phyloP scores from a whole-genome alignment of 1,139 yeast species.

The Yamadazyma friedrichii region DNA sequence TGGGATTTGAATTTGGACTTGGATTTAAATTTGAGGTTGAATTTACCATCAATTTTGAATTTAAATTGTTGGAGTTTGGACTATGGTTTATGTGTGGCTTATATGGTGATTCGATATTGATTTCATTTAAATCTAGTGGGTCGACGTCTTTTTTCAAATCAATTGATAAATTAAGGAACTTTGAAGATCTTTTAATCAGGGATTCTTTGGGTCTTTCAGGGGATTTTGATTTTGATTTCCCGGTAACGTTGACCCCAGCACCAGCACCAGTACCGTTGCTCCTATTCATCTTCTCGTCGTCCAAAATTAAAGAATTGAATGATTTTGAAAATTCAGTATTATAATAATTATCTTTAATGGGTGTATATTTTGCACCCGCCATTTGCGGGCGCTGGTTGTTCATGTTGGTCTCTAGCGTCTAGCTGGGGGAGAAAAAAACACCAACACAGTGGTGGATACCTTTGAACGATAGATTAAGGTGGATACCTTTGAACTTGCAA shows the following conservation, averaged over 20 bases:
- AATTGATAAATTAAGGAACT: constrained; percentile 47
- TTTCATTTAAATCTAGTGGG: constrained; percentile 26
- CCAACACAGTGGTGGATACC: too few species aligned
- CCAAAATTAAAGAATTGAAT: constrained; percentile 45
- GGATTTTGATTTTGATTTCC: neutral
- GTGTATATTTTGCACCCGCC: constrained; percentile 19
- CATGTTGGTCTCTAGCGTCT: constrained; percentile 14
- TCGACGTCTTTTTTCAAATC: constrained; percentile 20
- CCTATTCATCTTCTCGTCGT: constrained; percentile 21
- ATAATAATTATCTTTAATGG: constrained; percentile 4
- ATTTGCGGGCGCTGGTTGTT: constrained; percentile 27
- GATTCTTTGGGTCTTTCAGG: constrained; percentile 4
- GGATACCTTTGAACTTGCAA: too few species aligned
- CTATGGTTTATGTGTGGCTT: neutral
- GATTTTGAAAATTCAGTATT: constrained; percentile 44
- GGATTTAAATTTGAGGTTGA: neutral
- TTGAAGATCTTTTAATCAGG: constrained; percentile 45
- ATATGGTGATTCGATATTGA: constrained; percentile 17
- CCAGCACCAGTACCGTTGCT: too few species aligned
- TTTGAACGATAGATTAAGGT: too few species aligned
- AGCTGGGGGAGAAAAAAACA: too few species aligned
- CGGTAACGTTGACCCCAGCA: constrained; percentile 1
- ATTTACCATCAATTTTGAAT: neutral
- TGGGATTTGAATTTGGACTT: constrained; percentile 1
- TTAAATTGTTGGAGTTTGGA: neutral